These are phyloP conservation scores for Fusarium sp. DNA, from an alignment of 2,329 filamentous ascomycete genomes.

Conservation along the genomic window DNA sequence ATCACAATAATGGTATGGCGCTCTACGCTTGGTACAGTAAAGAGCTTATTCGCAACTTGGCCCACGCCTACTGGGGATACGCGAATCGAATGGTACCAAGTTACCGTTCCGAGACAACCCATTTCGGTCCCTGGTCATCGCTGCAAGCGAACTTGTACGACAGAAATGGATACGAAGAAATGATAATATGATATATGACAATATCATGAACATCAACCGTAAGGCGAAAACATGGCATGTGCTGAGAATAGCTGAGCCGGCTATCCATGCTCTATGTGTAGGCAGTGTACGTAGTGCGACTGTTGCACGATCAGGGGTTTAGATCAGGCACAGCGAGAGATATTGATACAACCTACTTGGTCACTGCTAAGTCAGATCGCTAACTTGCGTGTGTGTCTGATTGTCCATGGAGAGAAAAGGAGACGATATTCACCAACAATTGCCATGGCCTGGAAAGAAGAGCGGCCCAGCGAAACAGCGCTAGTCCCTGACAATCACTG, in stretches of 20 bases:
- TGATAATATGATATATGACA: slow-evolving; percentile 2
- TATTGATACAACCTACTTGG: slow-evolving; percentile 12
- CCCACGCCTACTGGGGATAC: slow-evolving; percentile 15
- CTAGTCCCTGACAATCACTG: slow-evolving; percentile 13
- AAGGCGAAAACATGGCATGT: slow-evolving; percentile 1
- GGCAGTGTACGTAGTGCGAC: slow-evolving; percentile 18
- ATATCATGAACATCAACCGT: neutral
- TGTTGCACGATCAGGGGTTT: slow-evolving; percentile 33
- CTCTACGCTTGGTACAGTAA: slow-evolving; percentile 1
- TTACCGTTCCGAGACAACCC: slow-evolving; percentile 27
- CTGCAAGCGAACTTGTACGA: slow-evolving; percentile 15
- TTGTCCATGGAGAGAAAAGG: neutral
- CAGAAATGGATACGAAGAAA: slow-evolving; percentile 16
- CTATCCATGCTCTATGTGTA: neutral
- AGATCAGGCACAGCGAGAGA: slow-evolving; percentile 1
- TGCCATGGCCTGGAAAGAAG: slow-evolving; percentile 5
- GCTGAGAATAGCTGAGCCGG: slow-evolving; percentile 4
- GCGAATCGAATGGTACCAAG: slow-evolving; percentile 22
- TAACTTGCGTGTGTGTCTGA: neutral
- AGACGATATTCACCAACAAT: neutral
- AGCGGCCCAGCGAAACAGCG: neutral
- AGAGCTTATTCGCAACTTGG: neutral
- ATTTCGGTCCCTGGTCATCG: neutral
- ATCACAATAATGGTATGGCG: slow-evolving; percentile 4
- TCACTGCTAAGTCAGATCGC: neutral